A percentile compares a stretch with the other conserved stretches of the same genome.
These are phyloP conservation scores for Mortierella sp. DNA, from an alignment of 371 early-diverging fungal species.

Conservation along the genomic window DNA sequence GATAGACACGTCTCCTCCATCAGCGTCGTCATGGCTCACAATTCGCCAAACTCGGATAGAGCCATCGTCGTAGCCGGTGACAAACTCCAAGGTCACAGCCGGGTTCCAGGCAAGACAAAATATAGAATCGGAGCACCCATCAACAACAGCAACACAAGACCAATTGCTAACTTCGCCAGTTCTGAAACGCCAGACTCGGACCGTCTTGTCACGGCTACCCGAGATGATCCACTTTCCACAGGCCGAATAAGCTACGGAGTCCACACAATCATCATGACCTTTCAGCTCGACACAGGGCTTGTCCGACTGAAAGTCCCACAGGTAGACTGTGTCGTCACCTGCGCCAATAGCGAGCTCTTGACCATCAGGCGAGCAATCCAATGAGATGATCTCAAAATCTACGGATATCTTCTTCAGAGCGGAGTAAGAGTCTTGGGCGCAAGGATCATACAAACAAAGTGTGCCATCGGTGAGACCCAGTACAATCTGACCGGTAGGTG, in stretches of 20 bases:
- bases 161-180: not conserved
- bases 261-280: too few species aligned
- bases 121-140: not conserved
- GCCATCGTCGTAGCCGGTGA: too few species aligned
- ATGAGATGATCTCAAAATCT: too few species aligned
- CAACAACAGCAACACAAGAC: not conserved
- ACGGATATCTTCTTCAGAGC: not conserved
- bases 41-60: not conserved
- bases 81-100: not conserved
- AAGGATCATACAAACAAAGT: not conserved
- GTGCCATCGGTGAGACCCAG: not conserved
- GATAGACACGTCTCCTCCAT: not conserved
- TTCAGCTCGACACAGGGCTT: too few species aligned
- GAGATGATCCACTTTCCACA: not conserved
- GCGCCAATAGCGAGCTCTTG: too few species aligned
- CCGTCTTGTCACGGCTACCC: not conserved
- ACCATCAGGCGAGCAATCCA: too few species aligned
- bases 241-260: too few species aligned
- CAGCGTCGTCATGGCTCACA: not conserved
- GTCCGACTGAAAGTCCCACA: too few species aligned
- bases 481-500: too few species aligned
- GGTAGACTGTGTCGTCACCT: too few species aligned
- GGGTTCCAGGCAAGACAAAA: not conserved
- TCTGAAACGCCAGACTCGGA: too few species aligned
- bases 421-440: not conserved